Percentiles rank a stretch among this genome's conserved stretches.
phyloP scores from a whole-genome alignment of 208 protist genomes.

The Crithidia acanthocephali region DNA sequence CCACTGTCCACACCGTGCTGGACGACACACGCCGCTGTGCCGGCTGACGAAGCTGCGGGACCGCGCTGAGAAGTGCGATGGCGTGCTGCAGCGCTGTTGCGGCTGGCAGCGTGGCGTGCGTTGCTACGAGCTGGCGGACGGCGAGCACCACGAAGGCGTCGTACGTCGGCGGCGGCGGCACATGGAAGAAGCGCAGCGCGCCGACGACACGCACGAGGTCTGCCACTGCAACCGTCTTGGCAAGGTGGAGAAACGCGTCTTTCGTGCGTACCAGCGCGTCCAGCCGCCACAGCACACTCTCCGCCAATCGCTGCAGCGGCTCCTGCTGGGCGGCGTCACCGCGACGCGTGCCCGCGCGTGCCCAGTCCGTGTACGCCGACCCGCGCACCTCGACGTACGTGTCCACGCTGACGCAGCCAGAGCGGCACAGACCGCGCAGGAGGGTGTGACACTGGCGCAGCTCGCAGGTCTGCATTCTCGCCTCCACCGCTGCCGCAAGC shows the following conservation, averaged over 20 bases:
- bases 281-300: slow-evolving; percentile 49
- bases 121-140: not conserved
- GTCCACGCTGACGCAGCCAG: slow-evolving; percentile 52
- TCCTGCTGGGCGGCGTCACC: slow-evolving; percentile 37
- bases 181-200: slow-evolving; percentile 59
- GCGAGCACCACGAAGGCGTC: slow-evolving; percentile 54
- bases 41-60: slow-evolving; percentile 24
- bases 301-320: slow-evolving; percentile 55
- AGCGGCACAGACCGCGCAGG: slow-evolving; percentile 64
- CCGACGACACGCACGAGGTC: slow-evolving; percentile 55
- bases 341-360: slow-evolving; percentile 6
- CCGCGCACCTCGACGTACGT: slow-evolving; percentile 42
- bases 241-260: slow-evolving; percentile 30
- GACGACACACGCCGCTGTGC: slow-evolving; percentile 30
- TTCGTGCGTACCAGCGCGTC: slow-evolving; percentile 43
- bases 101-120: not conserved
- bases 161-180: slow-evolving; percentile 71
- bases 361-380: slow-evolving; percentile 9
- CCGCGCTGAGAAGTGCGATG: slow-evolving; percentile 32
- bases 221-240: slow-evolving; percentile 37
- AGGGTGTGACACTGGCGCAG: slow-evolving; percentile 71
- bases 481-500: slow-evolving; percentile 40
- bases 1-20: slow-evolving; percentile 21
- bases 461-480: slow-evolving; percentile 38
- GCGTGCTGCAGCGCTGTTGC: slow-evolving; percentile 27